A percentile compares a stretch with the other conserved stretches of the same genome.
Evolutionary conservation across 2,329 filamentous ascomycete genomes (phyloP).

Genomic region (Diatrype stigma): DNA sequence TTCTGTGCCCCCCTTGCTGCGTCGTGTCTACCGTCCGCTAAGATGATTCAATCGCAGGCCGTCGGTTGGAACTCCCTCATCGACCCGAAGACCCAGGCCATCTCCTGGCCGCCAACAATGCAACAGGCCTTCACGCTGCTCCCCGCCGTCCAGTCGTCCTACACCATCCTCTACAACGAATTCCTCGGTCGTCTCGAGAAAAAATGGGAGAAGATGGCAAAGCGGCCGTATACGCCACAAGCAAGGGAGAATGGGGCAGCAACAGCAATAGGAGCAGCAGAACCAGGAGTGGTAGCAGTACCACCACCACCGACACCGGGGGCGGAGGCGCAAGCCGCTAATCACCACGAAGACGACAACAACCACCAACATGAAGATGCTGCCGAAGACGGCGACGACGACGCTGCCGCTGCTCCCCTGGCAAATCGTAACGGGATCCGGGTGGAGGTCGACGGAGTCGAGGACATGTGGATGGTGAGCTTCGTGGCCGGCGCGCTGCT

Average conservation of each 20-base stretch:
- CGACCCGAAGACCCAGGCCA: conserved; percentile 39
- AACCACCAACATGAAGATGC: conserved; percentile 3
- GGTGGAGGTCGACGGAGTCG: conserved; percentile 4
- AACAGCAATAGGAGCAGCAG: too few species aligned
- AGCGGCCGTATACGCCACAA: not conserved
- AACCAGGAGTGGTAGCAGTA: too few species aligned
- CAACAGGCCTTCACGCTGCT: conserved; percentile 46
- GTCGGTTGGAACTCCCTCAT: conserved; percentile 18
- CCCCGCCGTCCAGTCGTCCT: conserved; percentile 39
- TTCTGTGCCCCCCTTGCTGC: not conserved
- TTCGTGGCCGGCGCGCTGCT: conserved; percentile 57
- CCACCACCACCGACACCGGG: too few species aligned
- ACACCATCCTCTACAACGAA: conserved; percentile 42
- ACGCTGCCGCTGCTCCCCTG: not conserved
- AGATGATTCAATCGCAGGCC: not conserved
- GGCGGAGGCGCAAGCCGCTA: too few species aligned
- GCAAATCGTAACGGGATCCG: not conserved
- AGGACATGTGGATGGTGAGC: conserved; percentile 30
- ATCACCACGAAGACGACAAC: too few species aligned
- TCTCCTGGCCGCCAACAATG: conserved; percentile 51
- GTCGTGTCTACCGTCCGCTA: not conserved
- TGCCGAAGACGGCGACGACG: not conserved
- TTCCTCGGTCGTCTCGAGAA: conserved; percentile 44
- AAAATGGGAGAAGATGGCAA: conserved; percentile 20
- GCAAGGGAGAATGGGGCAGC: too few species aligned